Conservation (phyloP, 805 yeast genomes). For the Cyberlindnera japonica region DNA sequence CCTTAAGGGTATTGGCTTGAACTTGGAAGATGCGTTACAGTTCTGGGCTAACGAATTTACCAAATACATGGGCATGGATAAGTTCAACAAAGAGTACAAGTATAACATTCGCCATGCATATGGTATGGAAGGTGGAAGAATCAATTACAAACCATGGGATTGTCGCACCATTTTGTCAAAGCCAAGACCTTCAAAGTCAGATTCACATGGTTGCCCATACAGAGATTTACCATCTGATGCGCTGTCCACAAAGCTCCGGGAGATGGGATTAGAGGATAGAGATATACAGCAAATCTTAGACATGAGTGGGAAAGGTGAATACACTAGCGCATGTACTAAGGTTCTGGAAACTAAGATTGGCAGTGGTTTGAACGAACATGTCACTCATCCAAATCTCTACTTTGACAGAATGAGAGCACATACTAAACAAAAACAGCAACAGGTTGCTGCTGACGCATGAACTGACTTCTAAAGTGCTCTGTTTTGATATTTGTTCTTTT, state of each 20-base stretch:
- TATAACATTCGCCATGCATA: constrained; percentile 87
- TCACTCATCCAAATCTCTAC: constrained; percentile 85
- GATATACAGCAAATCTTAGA: constrained; percentile 61
- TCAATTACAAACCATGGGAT: constrained; percentile 81
- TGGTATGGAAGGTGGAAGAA: constrained; percentile 88
- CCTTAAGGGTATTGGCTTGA: constrained; percentile 84
- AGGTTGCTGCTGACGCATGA: constrained; percentile 12
- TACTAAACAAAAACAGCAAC: constrained; percentile 11
- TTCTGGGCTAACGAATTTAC: constrained; percentile 82
- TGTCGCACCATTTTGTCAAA: constrained; percentile 73
- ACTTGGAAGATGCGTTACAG: constrained; percentile 79
- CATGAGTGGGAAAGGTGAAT: constrained; percentile 64
- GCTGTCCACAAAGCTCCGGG: constrained; percentile 50
- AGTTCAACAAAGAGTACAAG: constrained; percentile 81
- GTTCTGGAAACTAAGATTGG: constrained; percentile 75
- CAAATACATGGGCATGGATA: constrained; percentile 58
- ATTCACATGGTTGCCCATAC: constrained; percentile 92
- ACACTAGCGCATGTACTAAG: constrained; percentile 83
- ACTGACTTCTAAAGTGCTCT: too few relatives aligned
- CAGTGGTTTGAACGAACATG: constrained; percentile 35
- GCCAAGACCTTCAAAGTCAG: constrained; percentile 64
- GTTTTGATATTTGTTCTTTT: too few relatives aligned
- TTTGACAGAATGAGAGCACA: constrained; percentile 67
- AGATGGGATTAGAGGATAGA: constrained; percentile 62
- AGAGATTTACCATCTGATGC: constrained; percentile 68